These are phyloP conservation scores for Chlorella ohadii DNA, from an alignment of 139 green algal genomes.

Conservation along the genomic window DNA sequence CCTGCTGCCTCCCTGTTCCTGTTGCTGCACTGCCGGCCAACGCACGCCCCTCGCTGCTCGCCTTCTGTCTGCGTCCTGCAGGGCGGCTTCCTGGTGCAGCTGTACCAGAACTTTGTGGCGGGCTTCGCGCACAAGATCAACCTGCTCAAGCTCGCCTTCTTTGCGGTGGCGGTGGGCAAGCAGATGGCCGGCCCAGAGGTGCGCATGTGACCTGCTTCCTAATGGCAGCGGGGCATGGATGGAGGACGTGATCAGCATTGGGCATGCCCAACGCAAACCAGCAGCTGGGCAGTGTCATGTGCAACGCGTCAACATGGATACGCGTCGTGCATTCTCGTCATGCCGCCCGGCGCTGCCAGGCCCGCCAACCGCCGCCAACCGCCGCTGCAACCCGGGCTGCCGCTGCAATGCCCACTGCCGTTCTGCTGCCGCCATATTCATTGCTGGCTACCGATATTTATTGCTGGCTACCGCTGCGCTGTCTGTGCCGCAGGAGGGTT, in stretches of 20 bases:
- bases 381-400: too few species aligned
- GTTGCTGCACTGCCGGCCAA: too few species aligned
- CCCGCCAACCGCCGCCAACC: too few species aligned
- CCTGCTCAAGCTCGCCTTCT: conserved; percentile 91
- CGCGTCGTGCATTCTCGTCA: too few species aligned
- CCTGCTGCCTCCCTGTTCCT: too few species aligned
- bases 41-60: too few species aligned
- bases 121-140: conserved; percentile 96
- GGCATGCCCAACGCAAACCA: background rate
- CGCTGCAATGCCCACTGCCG: too few species aligned
- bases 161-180: conserved; percentile 67
- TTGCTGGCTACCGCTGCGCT: too few species aligned
- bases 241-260: background rate
- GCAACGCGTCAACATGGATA: background rate
- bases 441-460: background rate
- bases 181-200: conserved; percentile 36
- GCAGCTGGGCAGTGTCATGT: background rate
- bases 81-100: conserved; percentile 55
- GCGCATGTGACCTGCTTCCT: background rate
- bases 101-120: conserved; percentile 92
- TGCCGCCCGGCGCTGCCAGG: too few species aligned
- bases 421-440: background rate
- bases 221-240: too few species aligned
- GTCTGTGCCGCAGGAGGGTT: conserved; percentile 44
- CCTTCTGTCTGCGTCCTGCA: background rate